phyloP scores from a whole-genome alignment of 352 stramenopile species.

The Aphanomyces euteiches region DNA sequence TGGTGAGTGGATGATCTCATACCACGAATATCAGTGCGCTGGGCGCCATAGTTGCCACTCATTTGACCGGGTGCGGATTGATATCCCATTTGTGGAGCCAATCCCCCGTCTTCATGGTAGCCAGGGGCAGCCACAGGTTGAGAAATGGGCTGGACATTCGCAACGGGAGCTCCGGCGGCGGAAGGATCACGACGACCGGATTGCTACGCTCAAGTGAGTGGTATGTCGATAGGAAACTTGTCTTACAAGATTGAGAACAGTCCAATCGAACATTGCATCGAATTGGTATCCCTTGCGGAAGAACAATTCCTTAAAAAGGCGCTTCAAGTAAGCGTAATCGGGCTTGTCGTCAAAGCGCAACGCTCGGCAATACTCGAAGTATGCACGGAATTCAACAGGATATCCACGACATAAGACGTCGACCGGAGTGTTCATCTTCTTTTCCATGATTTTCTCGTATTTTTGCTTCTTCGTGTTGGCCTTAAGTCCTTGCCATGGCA shows the following conservation, averaged over 20 bases:
- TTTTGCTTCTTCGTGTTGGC: constrained; percentile 93
- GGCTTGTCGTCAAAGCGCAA: constrained; percentile 86
- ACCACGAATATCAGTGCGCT: constrained; percentile 15
- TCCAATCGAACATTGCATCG: constrained; percentile 99
- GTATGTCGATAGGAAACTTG: background rate
- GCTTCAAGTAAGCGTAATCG: constrained; percentile 88
- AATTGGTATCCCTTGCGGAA: constrained; percentile 98
- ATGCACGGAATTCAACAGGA: constrained; percentile 94
- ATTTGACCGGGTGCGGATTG: background rate
- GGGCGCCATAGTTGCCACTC: constrained; percentile 9
- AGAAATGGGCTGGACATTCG: background rate
- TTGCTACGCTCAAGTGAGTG: constrained; percentile 10
- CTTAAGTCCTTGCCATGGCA: constrained; percentile 98
- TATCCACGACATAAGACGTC: constrained; percentile 92
- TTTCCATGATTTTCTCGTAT: constrained; percentile 99
- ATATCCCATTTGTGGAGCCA: background rate
- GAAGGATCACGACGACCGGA: background rate
- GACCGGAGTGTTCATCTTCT: constrained; percentile 96
- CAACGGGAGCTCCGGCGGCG: background rate
- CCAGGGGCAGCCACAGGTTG: constrained; percentile 3
- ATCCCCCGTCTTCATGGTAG: background rate
- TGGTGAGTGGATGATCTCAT: background rate
- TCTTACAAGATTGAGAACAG: constrained; percentile 85
- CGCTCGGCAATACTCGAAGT: constrained; percentile 93
- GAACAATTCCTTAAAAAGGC: constrained; percentile 99